Evolutionary conservation across 2,329 filamentous ascomycete genomes (phyloP).

Genomic region (Furcasterigmium sp.): DNA sequence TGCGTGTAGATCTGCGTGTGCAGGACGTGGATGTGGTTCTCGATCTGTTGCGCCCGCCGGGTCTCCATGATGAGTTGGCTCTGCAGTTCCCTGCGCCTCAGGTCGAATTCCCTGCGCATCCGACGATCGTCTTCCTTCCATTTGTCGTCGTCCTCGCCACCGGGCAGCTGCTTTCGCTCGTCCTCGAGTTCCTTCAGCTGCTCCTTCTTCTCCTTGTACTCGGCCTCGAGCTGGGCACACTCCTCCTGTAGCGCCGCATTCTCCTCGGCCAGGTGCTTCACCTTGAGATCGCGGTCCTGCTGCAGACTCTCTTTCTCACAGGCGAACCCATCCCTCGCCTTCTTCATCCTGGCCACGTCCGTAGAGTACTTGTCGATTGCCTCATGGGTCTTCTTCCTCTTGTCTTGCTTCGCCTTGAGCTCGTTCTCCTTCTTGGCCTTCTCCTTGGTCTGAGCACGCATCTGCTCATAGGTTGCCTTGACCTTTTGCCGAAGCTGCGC

Average conservation of each 20-base stretch:
- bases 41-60: slow-evolving; percentile 39
- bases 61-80: slow-evolving; percentile 41
- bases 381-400: slow-evolving; percentile 64
- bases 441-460: slow-evolving; percentile 73
- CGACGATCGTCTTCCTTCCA: slow-evolving; percentile 47
- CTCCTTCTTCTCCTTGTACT: slow-evolving; percentile 53
- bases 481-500: slow-evolving; percentile 78
- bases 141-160: slow-evolving; percentile 55
- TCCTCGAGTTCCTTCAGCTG: slow-evolving; percentile 72
- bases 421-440: slow-evolving; percentile 72
- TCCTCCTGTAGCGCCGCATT: slow-evolving; percentile 61
- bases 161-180: slow-evolving; percentile 58
- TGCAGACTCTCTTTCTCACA: slow-evolving; percentile 46
- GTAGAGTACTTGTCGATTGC: slow-evolving; percentile 65
- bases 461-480: slow-evolving; percentile 72
- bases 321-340: slow-evolving; percentile 48
- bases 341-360: slow-evolving; percentile 54
- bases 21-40: slow-evolving; percentile 38
- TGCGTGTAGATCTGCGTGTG: slow-evolving; percentile 39
- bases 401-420: slow-evolving; percentile 62
- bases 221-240: slow-evolving; percentile 61
- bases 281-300: slow-evolving; percentile 44
- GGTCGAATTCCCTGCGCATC: slow-evolving; percentile 51
- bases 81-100: slow-evolving; percentile 48
- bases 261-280: slow-evolving; percentile 46